Evolutionary conservation across 768 basidiomycete species (phyloP).

Genomic region (Rossbeevera mucosa): DNA sequence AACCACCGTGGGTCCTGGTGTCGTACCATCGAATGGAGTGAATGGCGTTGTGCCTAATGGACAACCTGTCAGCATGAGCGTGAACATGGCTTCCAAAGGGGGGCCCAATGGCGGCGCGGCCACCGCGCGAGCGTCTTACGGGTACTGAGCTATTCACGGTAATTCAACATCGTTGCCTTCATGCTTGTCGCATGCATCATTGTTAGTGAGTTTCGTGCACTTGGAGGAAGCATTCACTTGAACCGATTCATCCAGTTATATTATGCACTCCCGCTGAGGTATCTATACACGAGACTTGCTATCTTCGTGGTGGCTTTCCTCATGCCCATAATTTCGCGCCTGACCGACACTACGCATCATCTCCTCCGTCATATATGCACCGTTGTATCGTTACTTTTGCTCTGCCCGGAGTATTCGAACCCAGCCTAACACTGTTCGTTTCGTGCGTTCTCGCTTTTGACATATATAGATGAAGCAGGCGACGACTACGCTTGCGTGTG

Average conservation of each 20-base stretch:
- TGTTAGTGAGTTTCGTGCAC: slow-evolving; percentile 14
- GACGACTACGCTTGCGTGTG: slow-evolving; percentile 16
- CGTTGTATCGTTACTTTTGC: slow-evolving; percentile 10
- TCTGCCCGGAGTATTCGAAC: slow-evolving; percentile 2
- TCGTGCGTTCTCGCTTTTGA: slow-evolving; percentile 3
- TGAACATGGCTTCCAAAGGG: slow-evolving; percentile 37
- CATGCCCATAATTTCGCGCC: slow-evolving; percentile 16
- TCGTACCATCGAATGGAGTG: slow-evolving; percentile 25
- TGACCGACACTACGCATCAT: slow-evolving; percentile 10
- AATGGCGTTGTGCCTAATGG: slow-evolving; percentile 27
- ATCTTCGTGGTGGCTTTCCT: slow-evolving; percentile 17
- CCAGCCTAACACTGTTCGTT: background rate
- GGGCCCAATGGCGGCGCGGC: slow-evolving; percentile 28
- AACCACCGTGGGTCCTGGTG: slow-evolving; percentile 27
- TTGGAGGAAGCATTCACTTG: background rate
- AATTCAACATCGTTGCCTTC: slow-evolving; percentile 1
- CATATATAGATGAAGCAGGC: slow-evolving; percentile 21
- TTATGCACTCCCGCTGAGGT: slow-evolving; percentile 13
- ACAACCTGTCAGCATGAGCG: slow-evolving; percentile 41
- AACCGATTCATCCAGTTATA: slow-evolving; percentile 10
- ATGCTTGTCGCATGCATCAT: slow-evolving; percentile 7
- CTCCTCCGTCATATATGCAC: slow-evolving; percentile 6
- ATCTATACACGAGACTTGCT: slow-evolving; percentile 17
- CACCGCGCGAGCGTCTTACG: slow-evolving; percentile 36
- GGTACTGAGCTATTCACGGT: slow-evolving; percentile 29